Evolutionary conservation across 192 early-diverging fungal species (phyloP), one percentile per base, ranked within the genome.

Genomic region (Nowakowskiella sp.): DNA sequence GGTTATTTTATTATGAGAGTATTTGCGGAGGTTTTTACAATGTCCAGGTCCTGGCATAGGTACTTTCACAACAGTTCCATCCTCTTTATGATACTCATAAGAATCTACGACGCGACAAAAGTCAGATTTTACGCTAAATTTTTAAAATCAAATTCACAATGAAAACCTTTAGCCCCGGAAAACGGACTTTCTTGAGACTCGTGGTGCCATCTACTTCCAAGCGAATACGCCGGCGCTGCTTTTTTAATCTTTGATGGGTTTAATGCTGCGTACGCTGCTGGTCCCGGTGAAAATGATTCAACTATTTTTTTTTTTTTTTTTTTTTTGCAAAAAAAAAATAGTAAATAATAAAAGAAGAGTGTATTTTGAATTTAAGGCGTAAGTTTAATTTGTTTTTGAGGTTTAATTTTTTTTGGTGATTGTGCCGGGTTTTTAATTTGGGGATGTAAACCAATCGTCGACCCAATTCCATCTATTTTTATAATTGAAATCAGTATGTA

Each of bases 21-120:
- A 52, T 31, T 5, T 10, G 31, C 3, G 21, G 29, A 24, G 1
- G 2, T 28, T 13, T 56, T 51, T 69, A 69, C 70, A 78, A 50
- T 78, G 66, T 16, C 76, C 76, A 1, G 76, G 76, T 1, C 76
- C 76, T n/a, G 76, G 76, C 8, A 66, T 78, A 16, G 64, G 57
- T 19, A 51, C 53, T 21, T 55, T 31, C 3, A 56, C 45, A 7
- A 52, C 47, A 19, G 61, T 57, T 42, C 67, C 70, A 45, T 54
- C 44, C 6, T 61, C 64, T 5, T 53, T 60, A 30, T 66, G 61
- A 10, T 50, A 32, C 53, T 70, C 66, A 50, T 66, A 65, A 0
- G 58, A 29, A 21, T 72, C 68, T 65, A 44, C 8, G n/a, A 24
- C 28, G 42, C n/a, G 28, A 45, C 34, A 47, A 47, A 13, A 28